Percentiles rank a stretch among this genome's conserved stretches.
phyloP scores from a whole-genome alignment of 305 asterid species.

The Fraxinus greggii region DNA sequence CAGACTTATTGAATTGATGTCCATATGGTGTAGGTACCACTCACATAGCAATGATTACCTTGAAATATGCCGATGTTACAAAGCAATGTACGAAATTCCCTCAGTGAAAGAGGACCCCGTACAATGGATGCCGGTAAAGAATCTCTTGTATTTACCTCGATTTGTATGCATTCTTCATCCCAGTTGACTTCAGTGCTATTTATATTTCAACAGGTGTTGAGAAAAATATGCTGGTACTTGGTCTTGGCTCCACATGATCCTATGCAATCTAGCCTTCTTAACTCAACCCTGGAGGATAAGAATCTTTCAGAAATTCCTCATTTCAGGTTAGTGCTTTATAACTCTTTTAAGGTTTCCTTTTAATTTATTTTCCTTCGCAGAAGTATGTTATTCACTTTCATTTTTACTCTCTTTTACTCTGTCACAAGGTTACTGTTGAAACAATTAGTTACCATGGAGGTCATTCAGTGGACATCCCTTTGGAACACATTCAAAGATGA shows the following conservation, averaged over 20 bases:
- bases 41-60: constrained; percentile 54
- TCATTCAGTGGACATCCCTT: constrained; percentile 73
- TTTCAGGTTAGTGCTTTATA: constrained; percentile 36
- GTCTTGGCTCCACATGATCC: constrained; percentile 72
- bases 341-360: not conserved
- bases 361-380: not conserved
- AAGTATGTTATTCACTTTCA: not conserved
- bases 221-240: constrained; percentile 67
- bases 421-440: constrained; percentile 59
- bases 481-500: constrained; percentile 84
- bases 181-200: not conserved
- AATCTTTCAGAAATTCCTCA: constrained; percentile 59
- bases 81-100: constrained; percentile 88
- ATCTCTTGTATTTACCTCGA: constrained; percentile 1
- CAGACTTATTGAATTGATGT: not conserved
- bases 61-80: constrained; percentile 46
- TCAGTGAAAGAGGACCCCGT: constrained; percentile 75
- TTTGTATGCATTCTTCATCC: not conserved
- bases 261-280: constrained; percentile 68
- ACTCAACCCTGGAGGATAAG: constrained; percentile 59
- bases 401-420: constrained; percentile 11
- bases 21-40: constrained; percentile 60
- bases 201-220: constrained; percentile 42
- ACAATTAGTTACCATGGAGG: constrained; percentile 88
- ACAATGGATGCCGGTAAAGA: constrained; percentile 48